Conservation (phyloP, 2,329 filamentous ascomycete genomes). For the Dichotomopilus funicola region DNA sequence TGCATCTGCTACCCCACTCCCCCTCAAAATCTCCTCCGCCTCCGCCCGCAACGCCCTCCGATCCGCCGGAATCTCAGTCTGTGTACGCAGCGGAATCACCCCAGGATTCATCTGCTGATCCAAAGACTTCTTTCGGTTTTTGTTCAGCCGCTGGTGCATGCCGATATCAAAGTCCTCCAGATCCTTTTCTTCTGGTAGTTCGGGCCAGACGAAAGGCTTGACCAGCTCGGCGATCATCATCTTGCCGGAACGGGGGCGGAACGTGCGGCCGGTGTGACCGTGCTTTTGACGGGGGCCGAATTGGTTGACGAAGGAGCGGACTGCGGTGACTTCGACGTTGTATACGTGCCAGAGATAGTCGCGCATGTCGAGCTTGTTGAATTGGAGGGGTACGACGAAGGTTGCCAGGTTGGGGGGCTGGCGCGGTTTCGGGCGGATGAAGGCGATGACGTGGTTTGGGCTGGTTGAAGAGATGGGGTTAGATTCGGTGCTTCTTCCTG, state of each 20-base stretch:
- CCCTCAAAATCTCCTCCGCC: constrained; percentile 43
- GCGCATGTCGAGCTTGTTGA: constrained; percentile 94
- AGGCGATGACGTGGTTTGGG: constrained; percentile 72
- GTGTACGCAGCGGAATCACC: constrained; percentile 27
- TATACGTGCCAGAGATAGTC: constrained; percentile 91
- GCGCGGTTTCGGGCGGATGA: constrained; percentile 63
- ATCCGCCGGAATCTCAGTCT: constrained; percentile 24
- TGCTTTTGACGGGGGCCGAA: constrained; percentile 41
- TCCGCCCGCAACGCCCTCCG: constrained; percentile 47
- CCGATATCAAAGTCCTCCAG: constrained; percentile 58
- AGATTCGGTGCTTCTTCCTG: background rate
- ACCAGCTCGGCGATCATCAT: constrained; percentile 91
- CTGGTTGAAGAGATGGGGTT: constrained; percentile 38
- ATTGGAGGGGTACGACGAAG: constrained; percentile 83
- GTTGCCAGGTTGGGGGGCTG: constrained; percentile 75
- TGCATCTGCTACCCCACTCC: constrained; percentile 16
- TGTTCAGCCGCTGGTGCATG: constrained; percentile 47
- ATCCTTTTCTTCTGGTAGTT: constrained; percentile 55
- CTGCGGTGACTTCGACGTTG: constrained; percentile 61
- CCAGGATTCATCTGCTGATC: constrained; percentile 30
- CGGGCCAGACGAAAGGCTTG: constrained; percentile 83
- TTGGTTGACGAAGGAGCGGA: constrained; percentile 76
- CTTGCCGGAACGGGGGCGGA: constrained; percentile 69
- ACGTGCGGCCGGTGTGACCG: constrained; percentile 48
- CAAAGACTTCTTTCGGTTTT: constrained; percentile 39